Evolutionary conservation across 768 basidiomycete species (phyloP), one percentile per base, ranked within the genome.

Genomic region (Pleurotus salmoneostramineus): DNA sequence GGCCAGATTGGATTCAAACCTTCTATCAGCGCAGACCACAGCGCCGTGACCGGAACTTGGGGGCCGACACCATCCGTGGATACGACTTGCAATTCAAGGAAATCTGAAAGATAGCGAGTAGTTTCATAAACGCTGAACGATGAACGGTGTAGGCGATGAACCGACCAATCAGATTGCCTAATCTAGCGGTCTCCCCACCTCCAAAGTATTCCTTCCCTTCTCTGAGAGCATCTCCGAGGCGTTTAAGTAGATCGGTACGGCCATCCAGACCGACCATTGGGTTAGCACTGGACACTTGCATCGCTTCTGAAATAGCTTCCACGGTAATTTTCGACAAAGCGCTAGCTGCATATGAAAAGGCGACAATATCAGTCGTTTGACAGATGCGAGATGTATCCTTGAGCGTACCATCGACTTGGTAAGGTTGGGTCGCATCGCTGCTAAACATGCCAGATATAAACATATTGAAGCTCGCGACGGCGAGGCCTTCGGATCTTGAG

Each of bases 1-100:
- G 96, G 95, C 96, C 96, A 98, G 65, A 98, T 93, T 1, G 86
- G 80, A 52, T 89, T 82, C 35, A 98, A 78, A 3, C 93, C 91
- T 3, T 89, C 83, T 54, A 97, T 87, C 45, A 98, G 83, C 14
- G 82, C 81, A 11, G 81, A 71, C 94, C 96, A 98, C 11, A 98
- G 81, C 0, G 84, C 80, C 6, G 87, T 73, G 60, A 97, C 75
- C 48, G 89, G 88, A 3, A 97, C 77, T 12, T 69, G 69, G n/a
- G 75, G 74, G 4, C 69, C 74, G 2, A 70, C 48, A 3, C 21
- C 21, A 27, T 68, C 75, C 7, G 80, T 72, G 15, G 72, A 32
- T 48, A 68, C 76, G 3, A 85, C 83, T 64, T 87, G 74, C 1
- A 71, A 64, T 63, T 84, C 81, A 35, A 93, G 82, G 69, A 85